Evolutionary conservation across 495 filamentous ascomycete genomes (phyloP).

Genomic region (Penicillium herquei): DNA sequence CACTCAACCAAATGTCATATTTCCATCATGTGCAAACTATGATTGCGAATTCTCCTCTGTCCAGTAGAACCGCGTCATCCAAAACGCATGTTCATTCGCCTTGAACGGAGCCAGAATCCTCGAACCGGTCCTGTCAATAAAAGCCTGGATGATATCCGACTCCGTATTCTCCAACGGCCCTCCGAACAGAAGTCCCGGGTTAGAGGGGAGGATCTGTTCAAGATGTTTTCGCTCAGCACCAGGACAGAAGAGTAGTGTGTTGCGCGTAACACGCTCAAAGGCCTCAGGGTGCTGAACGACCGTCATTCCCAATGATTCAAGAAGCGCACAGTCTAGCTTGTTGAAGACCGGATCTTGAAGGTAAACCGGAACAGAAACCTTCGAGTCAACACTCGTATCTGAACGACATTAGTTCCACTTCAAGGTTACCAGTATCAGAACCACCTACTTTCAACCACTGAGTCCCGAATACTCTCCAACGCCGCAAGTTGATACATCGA

Average conservation of each 20-base stretch:
- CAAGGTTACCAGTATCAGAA: no score
- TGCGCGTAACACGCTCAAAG: slow-evolving; percentile 49
- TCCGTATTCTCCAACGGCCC: slow-evolving; percentile 36
- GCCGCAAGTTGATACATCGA: slow-evolving; percentile 62
- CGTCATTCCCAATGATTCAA: slow-evolving; percentile 49
- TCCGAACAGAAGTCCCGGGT: slow-evolving; percentile 34
- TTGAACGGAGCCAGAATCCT: slow-evolving; percentile 33
- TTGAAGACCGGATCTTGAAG: slow-evolving; percentile 76
- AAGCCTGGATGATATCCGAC: slow-evolving; percentile 25
- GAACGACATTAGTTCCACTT: no score
- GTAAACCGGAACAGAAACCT: slow-evolving; percentile 31
- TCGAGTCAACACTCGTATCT: no score
- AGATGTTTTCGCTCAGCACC: slow-evolving; percentile 42
- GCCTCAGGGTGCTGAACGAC: slow-evolving; percentile 57
- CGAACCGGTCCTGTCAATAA: slow-evolving; percentile 23
- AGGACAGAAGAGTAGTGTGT: slow-evolving; percentile 64
- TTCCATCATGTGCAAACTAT: no score
- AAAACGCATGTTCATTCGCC: slow-evolving; percentile 41
- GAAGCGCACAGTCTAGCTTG: slow-evolving; percentile 55
- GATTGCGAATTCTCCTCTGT: no score
- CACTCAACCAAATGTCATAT: no score
- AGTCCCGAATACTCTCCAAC: slow-evolving; percentile 47
- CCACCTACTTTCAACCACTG: slow-evolving; percentile 2
- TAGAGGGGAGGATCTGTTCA: slow-evolving; percentile 26
- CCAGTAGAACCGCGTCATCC: slow-evolving; percentile 43